These are phyloP conservation scores for Botrytis tulipae DNA, from an alignment of 2,329 filamentous ascomycete species.

Conservation along the genomic window DNA sequence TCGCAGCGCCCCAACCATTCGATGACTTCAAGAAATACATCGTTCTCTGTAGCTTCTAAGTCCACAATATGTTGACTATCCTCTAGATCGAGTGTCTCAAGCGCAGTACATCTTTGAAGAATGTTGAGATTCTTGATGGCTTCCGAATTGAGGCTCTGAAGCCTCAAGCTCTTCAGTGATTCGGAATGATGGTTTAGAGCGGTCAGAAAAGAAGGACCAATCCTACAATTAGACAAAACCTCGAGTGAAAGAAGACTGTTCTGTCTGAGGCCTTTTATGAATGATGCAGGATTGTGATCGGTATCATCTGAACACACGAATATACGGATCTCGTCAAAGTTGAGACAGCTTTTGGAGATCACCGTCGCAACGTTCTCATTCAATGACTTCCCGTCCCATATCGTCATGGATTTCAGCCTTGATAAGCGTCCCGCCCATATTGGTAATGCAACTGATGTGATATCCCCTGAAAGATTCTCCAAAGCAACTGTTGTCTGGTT, in stretches of 20 bases:
- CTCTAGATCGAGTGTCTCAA: conserved; percentile 49
- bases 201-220: conserved; percentile 54
- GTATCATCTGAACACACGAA: conserved; percentile 42
- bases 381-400: conserved; percentile 61
- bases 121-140: conserved; percentile 49
- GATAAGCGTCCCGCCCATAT: conserved; percentile 59
- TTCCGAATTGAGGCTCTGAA: conserved; percentile 48
- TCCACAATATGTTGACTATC: conserved; percentile 45
- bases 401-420: conserved; percentile 55
- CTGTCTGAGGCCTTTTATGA: conserved; percentile 54
- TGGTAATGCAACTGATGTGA: conserved; percentile 52
- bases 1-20: conserved; percentile 56
- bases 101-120: conserved; percentile 48
- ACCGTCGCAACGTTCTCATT: conserved; percentile 52
- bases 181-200: conserved; percentile 52
- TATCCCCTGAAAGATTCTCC: conserved; percentile 56
- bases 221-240: conserved; percentile 53
- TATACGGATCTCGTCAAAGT: conserved; percentile 60
- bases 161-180: conserved; percentile 54
- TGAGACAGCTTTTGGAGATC: conserved; percentile 57
- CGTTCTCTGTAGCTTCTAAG: conserved; percentile 51
- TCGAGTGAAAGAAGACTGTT: conserved; percentile 59
- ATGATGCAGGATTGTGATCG: conserved; percentile 57
- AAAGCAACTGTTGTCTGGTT: conserved; percentile 51
- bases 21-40: conserved; percentile 50